Conservation (phyloP, 1,284 basidiomycete genomes). For the Hypsizygus ulmarius region DNA sequence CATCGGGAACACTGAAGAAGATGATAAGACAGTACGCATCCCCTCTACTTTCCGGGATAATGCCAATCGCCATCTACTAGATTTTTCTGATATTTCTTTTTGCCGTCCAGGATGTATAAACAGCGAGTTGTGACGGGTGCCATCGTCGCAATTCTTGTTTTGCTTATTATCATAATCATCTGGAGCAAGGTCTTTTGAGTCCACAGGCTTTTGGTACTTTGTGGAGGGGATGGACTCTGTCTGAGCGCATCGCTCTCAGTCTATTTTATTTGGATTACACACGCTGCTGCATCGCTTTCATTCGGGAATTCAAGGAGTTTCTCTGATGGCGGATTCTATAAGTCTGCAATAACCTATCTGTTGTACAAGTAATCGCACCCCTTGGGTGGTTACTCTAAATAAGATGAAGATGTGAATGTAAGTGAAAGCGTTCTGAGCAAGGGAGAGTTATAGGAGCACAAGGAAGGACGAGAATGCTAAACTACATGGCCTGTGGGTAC, state of each 20-base stretch:
- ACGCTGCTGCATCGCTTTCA: not conserved
- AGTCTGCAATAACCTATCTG: slow-evolving; percentile 15
- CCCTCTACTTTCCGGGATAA: slow-evolving; percentile 10
- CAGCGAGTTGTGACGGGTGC: slow-evolving; percentile 70
- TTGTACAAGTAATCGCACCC: slow-evolving; percentile 23
- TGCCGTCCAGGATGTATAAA: slow-evolving; percentile 69
- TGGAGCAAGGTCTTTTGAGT: slow-evolving; percentile 63
- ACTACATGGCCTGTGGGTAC: slow-evolving; percentile 26
- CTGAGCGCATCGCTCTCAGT: not conserved
- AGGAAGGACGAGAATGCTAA: slow-evolving; percentile 16
- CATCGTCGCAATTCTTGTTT: slow-evolving; percentile 66
- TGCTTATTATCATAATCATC: slow-evolving; percentile 68
- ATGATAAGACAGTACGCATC: slow-evolving; percentile 69
- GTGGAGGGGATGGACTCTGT: too few species aligned
- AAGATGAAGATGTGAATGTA: slow-evolving; percentile 12
- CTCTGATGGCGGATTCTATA: slow-evolving; percentile 10
- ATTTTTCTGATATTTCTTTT: slow-evolving; percentile 33
- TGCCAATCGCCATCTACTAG: slow-evolving; percentile 25
- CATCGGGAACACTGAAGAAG: slow-evolving; percentile 69
- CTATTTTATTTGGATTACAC: slow-evolving; percentile 22
- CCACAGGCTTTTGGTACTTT: too few species aligned
- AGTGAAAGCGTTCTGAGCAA: slow-evolving; percentile 9
- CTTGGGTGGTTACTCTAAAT: slow-evolving; percentile 13
- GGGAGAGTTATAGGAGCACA: slow-evolving; percentile 14
- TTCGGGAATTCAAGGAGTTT: not conserved